phyloP scores from a whole-genome alignment of 257 asterid genomes.

The Rauvolfia tetraphylla region DNA sequence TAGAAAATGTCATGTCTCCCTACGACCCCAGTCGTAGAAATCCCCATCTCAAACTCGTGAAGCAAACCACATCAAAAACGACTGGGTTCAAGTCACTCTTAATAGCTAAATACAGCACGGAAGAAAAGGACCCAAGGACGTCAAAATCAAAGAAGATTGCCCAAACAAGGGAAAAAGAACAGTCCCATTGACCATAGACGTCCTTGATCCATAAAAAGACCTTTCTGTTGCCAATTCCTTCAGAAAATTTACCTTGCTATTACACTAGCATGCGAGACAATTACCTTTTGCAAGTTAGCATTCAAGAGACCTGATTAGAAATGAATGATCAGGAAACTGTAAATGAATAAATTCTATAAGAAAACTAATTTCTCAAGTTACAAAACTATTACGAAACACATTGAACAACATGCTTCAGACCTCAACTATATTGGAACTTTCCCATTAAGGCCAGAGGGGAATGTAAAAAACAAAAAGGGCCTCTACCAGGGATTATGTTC shows the following conservation, averaged over 20 bases:
- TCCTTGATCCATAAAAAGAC: background rate
- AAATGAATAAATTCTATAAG: slow-evolving; percentile 18
- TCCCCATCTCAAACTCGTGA: background rate
- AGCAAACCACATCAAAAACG: background rate
- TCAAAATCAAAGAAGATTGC: background rate
- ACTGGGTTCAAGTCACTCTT: background rate
- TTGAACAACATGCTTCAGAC: slow-evolving; percentile 57
- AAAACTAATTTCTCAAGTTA: slow-evolving; percentile 34
- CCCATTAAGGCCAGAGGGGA: background rate
- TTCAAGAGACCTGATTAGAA: background rate
- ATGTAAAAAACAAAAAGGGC: background rate
- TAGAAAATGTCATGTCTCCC: no score
- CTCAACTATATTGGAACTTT: slow-evolving; percentile 15
- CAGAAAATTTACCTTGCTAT: background rate
- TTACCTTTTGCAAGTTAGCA: no score
- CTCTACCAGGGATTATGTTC: slow-evolving; percentile 42
- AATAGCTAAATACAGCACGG: background rate
- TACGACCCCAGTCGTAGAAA: background rate
- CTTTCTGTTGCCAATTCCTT: background rate
- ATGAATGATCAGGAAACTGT: background rate
- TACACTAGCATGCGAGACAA: background rate
- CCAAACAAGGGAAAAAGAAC: background rate
- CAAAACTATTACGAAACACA: slow-evolving; percentile 44
- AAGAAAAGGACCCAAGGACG: background rate
- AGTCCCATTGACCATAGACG: background rate